Percentiles rank a stretch among this genome's conserved stretches.
These are phyloP conservation scores for Leccinum subrobustum DNA, from an alignment of 1,284 basidiomycete genomes.

Conservation along the genomic window DNA sequence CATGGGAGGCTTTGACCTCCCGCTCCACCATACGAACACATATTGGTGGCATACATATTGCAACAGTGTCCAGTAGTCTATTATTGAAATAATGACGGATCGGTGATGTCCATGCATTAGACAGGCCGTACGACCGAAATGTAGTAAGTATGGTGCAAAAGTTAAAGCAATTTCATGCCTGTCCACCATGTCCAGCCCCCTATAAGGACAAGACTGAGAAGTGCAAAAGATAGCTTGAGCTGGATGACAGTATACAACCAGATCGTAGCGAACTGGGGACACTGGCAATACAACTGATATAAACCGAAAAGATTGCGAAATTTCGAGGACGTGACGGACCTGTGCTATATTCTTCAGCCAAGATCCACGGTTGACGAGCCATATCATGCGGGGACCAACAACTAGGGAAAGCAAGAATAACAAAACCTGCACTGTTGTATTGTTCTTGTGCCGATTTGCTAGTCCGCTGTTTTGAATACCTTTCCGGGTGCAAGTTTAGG, in stretches of 20 bases:
- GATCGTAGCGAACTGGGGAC: slow-evolving; percentile 68
- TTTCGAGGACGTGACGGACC: slow-evolving; percentile 38
- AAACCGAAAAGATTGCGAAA: slow-evolving; percentile 1
- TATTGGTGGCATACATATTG: slow-evolving; percentile 17
- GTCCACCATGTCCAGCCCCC: slow-evolving; percentile 61
- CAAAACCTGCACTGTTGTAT: slow-evolving; percentile 49
- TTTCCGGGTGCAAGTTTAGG: neutral
- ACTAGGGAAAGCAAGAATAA: slow-evolving; percentile 59
- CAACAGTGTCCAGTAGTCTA: neutral
- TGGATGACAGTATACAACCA: slow-evolving; percentile 75
- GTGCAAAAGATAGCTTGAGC: slow-evolving; percentile 60
- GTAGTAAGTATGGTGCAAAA: neutral
- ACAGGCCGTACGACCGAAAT: neutral
- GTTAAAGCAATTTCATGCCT: slow-evolving; percentile 45
- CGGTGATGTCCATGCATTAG: neutral
- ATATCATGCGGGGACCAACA: slow-evolving; percentile 64
- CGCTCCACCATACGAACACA: slow-evolving; percentile 2
- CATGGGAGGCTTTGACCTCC: neutral
- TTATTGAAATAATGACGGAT: neutral
- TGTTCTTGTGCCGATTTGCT: slow-evolving; percentile 66
- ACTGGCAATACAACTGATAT: slow-evolving; percentile 39
- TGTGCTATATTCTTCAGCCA: slow-evolving; percentile 72
- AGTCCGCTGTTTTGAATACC: slow-evolving; percentile 6
- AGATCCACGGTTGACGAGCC: slow-evolving; percentile 61
- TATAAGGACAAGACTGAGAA: slow-evolving; percentile 52